phyloP scores from a whole-genome alignment of 768 basidiomycete genomes.

The Calocybe cyanea region DNA sequence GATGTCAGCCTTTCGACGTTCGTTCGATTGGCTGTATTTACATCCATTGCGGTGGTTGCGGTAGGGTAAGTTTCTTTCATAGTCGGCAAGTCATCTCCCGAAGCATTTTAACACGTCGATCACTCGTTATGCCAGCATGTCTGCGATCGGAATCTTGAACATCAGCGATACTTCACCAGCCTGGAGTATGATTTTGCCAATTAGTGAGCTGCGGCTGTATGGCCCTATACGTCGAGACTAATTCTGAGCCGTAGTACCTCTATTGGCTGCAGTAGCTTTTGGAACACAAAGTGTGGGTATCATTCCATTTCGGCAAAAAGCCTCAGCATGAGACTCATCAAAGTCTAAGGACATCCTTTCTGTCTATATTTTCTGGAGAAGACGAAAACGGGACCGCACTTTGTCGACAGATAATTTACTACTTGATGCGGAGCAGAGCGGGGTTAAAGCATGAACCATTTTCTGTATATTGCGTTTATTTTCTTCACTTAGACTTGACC shows the following conservation, averaged over 20 bases:
- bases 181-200: constrained; percentile 14
- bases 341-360: constrained; percentile 9
- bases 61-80: neutral
- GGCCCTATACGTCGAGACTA: neutral
- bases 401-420: no score
- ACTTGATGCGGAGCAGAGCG: no score
- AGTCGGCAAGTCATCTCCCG: no score
- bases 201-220: constrained; percentile 2
- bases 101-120: neutral
- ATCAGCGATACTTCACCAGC: neutral
- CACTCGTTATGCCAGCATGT: neutral
- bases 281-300: constrained; percentile 18
- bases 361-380: constrained; percentile 11
- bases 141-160: neutral
- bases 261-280: constrained; percentile 15
- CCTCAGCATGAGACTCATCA: neutral
- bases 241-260: constrained; percentile 12
- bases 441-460: no score
- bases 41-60: constrained; percentile 6
- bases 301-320: neutral
- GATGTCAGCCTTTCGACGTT: constrained; percentile 14
- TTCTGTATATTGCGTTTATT: no score
- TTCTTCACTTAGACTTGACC: no score
- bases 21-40: constrained; percentile 17
- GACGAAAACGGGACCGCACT: no score